Percentiles rank a stretch among this genome's conserved stretches.
Conservation (phyloP, 2,329 filamentous ascomycete genomes). For the Nannizzia gypsea region DNA sequence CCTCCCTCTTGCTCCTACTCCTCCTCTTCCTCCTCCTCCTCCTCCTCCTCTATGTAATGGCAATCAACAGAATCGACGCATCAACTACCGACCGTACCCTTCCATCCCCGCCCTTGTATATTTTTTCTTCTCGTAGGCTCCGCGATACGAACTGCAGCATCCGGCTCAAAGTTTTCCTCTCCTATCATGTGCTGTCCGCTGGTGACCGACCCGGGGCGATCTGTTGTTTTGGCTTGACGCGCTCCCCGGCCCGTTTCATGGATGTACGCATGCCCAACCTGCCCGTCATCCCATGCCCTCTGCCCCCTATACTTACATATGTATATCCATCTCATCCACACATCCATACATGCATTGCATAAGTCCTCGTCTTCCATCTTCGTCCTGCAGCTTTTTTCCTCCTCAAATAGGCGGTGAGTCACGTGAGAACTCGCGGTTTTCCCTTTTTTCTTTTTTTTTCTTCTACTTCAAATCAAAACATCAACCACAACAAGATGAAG, state of each 20-base stretch:
- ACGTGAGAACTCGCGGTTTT: not conserved
- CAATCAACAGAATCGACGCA: not conserved
- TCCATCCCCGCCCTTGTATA: not conserved
- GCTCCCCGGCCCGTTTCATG: not conserved
- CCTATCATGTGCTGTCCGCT: slow-evolving; percentile 2
- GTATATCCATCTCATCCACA: not conserved
- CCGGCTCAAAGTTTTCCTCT: not conserved
- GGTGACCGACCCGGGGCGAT: slow-evolving; percentile 1
- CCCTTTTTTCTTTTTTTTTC: not conserved
- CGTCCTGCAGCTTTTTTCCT: not conserved
- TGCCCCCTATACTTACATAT: not conserved
- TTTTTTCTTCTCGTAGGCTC: not conserved
- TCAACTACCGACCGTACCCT: not conserved
- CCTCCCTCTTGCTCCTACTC: not conserved
- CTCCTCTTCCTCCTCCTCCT: not conserved
- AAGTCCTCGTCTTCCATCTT: not conserved
- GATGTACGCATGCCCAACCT: slow-evolving; percentile 1
- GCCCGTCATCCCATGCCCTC: not conserved
- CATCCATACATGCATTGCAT: not conserved
- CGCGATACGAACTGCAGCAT: not conserved
- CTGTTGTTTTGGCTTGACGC: not conserved
- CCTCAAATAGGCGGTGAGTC: not conserved
- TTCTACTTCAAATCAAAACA: not conserved
- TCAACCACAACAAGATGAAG: no score
- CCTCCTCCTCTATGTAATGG: not conserved